Evolutionary conservation across 306 rosid species (phyloP).

Genomic region (Pyrus pyrifolia): DNA sequence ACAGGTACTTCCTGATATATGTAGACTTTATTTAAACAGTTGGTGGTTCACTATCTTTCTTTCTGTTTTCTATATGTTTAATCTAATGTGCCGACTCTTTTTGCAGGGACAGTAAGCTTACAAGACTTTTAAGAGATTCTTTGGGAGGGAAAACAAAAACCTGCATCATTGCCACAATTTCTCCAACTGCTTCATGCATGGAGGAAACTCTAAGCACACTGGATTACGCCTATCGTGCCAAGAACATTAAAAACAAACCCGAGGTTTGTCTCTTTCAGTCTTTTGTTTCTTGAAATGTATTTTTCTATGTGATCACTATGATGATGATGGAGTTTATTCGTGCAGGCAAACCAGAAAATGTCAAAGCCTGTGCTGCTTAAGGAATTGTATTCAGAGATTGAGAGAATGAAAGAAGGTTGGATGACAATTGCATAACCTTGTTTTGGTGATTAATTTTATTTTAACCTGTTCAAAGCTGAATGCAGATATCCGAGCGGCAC

Average conservation of each 20-base stretch:
- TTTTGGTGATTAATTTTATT: constrained; percentile 7
- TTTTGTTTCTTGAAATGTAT: not conserved
- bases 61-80: not conserved
- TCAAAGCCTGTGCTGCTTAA: constrained; percentile 78
- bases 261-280: constrained; percentile 54
- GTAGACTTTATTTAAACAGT: not conserved
- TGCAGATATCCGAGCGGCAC: constrained; percentile 88
- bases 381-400: constrained; percentile 83
- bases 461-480: constrained; percentile 2
- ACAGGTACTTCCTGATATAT: constrained; percentile 47
- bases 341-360: constrained; percentile 91
- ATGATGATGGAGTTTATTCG: constrained; percentile 10
- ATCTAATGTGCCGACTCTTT: not conserved
- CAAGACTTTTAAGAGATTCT: constrained; percentile 87
- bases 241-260: constrained; percentile 83
- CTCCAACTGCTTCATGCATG: constrained; percentile 70
- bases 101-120: constrained; percentile 91
- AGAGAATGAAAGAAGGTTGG: constrained; percentile 87
- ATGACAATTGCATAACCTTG: not conserved
- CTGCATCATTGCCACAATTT: constrained; percentile 87
- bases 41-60: not conserved
- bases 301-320: not conserved
- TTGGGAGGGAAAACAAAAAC: constrained; percentile 98
- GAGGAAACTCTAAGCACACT: constrained; percentile 94
- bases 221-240: constrained; percentile 93